phyloP scores from a whole-genome alignment of 2,329 filamentous ascomycete genomes.

The Metarhizium rileyi region DNA sequence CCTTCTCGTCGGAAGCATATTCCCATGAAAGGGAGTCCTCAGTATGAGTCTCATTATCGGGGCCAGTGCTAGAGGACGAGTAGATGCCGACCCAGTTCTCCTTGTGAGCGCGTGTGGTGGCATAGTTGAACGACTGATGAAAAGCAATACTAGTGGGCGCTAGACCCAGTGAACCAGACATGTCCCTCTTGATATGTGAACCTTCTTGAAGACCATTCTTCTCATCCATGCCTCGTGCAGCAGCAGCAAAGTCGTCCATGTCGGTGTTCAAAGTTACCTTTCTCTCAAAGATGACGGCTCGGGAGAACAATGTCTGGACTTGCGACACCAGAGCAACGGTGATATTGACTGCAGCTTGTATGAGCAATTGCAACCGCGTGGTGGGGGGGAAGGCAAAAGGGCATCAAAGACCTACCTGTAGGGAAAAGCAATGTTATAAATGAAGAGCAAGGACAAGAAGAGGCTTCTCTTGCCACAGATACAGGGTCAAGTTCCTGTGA shows the following conservation, averaged over 20 bases:
- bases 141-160: not conserved
- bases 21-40: conserved; percentile 21
- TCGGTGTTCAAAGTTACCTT: not conserved
- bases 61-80: conserved; percentile 19
- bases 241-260: not conserved
- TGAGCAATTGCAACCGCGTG: conserved; percentile 3
- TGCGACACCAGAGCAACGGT: not conserved
- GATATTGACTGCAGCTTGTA: conserved; percentile 2
- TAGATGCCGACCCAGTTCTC: conserved; percentile 31
- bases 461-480: not conserved
- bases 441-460: not conserved
- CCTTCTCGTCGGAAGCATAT: conserved; percentile 18
- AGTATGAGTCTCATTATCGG: conserved; percentile 18
- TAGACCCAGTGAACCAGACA: not conserved
- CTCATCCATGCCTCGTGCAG: not conserved
- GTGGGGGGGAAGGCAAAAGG: not conserved
- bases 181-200: not conserved
- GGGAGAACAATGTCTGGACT: not conserved
- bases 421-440: not conserved
- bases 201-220: not conserved
- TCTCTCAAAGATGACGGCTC: not conserved
- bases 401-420: not conserved
- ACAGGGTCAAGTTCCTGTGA: not conserved
- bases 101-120: conserved; percentile 13
- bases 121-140: conserved; percentile 17